Evolutionary conservation across 805 yeast species (phyloP).

Genomic region (Suhomyces canberraensis): DNA sequence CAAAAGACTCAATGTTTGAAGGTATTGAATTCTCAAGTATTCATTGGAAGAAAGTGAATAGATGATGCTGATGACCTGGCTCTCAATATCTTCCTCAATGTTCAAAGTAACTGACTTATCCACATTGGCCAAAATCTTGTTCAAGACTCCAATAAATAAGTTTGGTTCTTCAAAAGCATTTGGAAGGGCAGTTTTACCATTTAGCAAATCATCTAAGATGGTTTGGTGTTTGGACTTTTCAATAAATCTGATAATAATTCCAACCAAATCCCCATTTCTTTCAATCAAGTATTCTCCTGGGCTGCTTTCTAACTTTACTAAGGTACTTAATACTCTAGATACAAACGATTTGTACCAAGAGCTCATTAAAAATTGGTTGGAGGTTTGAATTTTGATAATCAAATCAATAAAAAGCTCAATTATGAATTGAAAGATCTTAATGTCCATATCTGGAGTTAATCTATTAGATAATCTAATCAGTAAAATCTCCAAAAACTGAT

Average conservation of each 20-base stretch:
- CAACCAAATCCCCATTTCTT: constrained; percentile 39
- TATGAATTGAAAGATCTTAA: constrained; percentile 5
- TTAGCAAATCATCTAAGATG: constrained; percentile 37
- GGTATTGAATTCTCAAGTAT: constrained; percentile 49
- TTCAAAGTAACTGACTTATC: constrained; percentile 36
- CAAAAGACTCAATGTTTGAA: constrained; percentile 53
- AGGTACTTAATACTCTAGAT: constrained; percentile 33
- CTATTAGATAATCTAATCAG: constrained; percentile 42
- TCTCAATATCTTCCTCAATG: constrained; percentile 6
- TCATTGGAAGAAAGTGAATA: constrained; percentile 13
- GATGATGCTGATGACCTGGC: constrained; percentile 9
- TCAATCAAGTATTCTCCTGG: constrained; percentile 30
- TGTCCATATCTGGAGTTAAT: constrained; percentile 15
- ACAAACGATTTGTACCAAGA: constrained; percentile 44
- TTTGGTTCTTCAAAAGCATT: constrained; percentile 23
- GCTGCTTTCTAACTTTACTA: constrained; percentile 5
- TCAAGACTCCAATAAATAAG: constrained; percentile 31
- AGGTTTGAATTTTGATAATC: constrained; percentile 26
- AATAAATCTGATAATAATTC: constrained; percentile 37
- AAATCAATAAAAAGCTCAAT: constrained; percentile 17
- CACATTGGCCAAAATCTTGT: constrained; percentile 49
- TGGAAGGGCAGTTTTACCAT: constrained; percentile 9
- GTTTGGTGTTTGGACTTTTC: constrained; percentile 45
- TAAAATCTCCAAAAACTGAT: constrained; percentile 43
- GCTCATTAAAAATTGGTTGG: constrained; percentile 35